Evolutionary conservation across 1,284 basidiomycete genomes (phyloP).

Genomic region (Ustilago tritici): DNA sequence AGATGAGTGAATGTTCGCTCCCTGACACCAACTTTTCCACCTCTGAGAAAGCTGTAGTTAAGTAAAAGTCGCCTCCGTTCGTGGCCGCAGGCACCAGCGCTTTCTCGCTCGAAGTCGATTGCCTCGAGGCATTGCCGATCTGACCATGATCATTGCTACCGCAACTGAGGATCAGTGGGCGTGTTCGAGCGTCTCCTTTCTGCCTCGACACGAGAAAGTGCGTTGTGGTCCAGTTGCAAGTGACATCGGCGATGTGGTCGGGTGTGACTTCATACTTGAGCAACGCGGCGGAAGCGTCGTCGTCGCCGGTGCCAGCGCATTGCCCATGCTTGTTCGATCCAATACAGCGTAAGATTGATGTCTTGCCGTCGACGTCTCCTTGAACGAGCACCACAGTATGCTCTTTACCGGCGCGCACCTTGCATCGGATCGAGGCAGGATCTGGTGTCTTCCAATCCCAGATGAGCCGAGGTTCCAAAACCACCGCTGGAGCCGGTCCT

Average conservation of each 20-base stretch:
- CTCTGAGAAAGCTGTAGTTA: not conserved
- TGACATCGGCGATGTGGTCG: conserved; percentile 17
- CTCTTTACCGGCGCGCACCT: conserved; percentile 37
- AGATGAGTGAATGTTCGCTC: conserved; percentile 54
- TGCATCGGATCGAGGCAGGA: not conserved
- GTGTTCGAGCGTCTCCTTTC: not conserved
- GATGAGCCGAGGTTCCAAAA: conserved; percentile 36
- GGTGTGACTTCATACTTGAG: not conserved
- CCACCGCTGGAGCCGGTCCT: conserved; percentile 6
- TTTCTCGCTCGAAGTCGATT: not conserved
- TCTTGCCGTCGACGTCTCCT: not conserved
- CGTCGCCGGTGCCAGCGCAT: not conserved
- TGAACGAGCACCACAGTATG: conserved; percentile 30
- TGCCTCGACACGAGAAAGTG: conserved; percentile 14
- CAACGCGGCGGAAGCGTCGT: conserved; percentile 3
- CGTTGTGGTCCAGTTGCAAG: conserved; percentile 52
- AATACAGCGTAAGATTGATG: conserved; percentile 5
- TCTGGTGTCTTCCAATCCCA: conserved; percentile 15
- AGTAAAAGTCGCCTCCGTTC: conserved; percentile 9
- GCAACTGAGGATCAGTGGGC: conserved; percentile 18
- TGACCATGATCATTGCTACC: conserved; percentile 48
- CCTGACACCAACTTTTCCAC: conserved; percentile 42
- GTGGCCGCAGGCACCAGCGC: conserved; percentile 1
- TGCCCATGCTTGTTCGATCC: conserved; percentile 44
- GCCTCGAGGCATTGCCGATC: conserved; percentile 13